Percentiles rank a stretch among this genome's conserved stretches.
These are phyloP conservation scores for Melaleuca quinquenervia DNA, from an alignment of 345 rosid species.

Conservation along the genomic window DNA sequence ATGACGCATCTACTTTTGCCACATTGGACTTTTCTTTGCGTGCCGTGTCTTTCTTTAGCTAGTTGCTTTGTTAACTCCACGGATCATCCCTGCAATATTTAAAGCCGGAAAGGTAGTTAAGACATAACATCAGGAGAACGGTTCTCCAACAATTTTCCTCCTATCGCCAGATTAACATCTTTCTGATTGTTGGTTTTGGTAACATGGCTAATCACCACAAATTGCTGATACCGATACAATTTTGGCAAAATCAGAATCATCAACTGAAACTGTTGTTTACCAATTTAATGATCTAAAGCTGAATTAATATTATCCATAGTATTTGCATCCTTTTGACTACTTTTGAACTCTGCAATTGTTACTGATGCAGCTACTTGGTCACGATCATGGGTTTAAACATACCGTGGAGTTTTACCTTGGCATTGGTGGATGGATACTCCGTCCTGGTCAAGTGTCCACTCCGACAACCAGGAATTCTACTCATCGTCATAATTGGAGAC, in stretches of 20 bases:
- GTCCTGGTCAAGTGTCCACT: conserved; percentile 50
- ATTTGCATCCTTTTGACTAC: background rate
- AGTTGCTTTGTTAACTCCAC: background rate
- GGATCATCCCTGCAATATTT: background rate
- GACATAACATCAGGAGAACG: background rate
- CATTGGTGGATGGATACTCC: conserved; percentile 72
- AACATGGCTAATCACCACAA: background rate
- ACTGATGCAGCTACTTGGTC: conserved; percentile 57
- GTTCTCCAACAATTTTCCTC: background rate
- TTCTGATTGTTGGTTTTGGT: background rate
- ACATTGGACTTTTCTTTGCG: background rate
- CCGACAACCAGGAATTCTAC: conserved; percentile 45
- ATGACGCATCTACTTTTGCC: background rate
- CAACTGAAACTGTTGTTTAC: background rate
- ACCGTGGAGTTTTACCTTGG: conserved; percentile 84
- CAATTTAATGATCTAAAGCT: background rate
- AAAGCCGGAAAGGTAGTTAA: background rate
- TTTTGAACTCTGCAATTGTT: background rate
- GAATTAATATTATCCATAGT: background rate
- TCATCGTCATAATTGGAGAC: conserved; percentile 63
- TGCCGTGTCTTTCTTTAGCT: background rate
- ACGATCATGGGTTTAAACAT: conserved; percentile 78
- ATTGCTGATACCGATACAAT: background rate
- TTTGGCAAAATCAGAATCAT: background rate
- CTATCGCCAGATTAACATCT: background rate